phyloP scores from a whole-genome alignment of 352 stramenopile genomes.

The Globisporangium mamillatum region DNA sequence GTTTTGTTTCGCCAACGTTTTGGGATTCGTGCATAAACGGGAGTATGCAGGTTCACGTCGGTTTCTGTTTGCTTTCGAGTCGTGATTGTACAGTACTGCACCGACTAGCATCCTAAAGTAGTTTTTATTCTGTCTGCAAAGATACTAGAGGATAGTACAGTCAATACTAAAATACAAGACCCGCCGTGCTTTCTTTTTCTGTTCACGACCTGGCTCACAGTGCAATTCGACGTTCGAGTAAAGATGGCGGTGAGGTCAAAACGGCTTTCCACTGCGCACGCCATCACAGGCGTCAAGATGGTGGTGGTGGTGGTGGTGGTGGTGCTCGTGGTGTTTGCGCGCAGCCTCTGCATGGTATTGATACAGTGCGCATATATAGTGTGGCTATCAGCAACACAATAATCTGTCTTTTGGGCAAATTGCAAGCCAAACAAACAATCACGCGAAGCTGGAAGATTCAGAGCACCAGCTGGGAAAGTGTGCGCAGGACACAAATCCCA shows the following conservation, averaged over 20 bases:
- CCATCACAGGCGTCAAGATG: not conserved
- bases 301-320: no score
- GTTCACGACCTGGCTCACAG: not conserved
- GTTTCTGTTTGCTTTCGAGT: constrained; percentile 2
- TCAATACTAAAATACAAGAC: not conserved
- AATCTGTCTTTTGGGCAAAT: not conserved
- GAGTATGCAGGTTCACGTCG: constrained; percentile 4
- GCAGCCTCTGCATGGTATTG: not conserved
- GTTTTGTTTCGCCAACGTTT: constrained; percentile 8
- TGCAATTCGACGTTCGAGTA: not conserved
- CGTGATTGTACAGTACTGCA: not conserved
- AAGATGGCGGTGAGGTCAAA: not conserved
- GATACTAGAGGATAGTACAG: not conserved
- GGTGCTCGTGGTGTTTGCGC: not conserved
- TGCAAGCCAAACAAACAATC: not conserved
- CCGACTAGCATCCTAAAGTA: not conserved
- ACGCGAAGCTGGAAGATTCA: not conserved
- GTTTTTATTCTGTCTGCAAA: not conserved
- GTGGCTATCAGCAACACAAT: not conserved
- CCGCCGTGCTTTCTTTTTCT: not conserved
- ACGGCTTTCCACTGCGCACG: not conserved
- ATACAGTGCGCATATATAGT: not conserved
- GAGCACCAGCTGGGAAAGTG: constrained; percentile 9
- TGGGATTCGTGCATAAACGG: not conserved
- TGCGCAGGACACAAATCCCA: constrained; percentile 8